Evolutionary conservation across 2,329 filamentous ascomycete genomes (phyloP), one percentile per base, ranked within the genome.

Genomic region (Ophiostoma perfectum): DNA sequence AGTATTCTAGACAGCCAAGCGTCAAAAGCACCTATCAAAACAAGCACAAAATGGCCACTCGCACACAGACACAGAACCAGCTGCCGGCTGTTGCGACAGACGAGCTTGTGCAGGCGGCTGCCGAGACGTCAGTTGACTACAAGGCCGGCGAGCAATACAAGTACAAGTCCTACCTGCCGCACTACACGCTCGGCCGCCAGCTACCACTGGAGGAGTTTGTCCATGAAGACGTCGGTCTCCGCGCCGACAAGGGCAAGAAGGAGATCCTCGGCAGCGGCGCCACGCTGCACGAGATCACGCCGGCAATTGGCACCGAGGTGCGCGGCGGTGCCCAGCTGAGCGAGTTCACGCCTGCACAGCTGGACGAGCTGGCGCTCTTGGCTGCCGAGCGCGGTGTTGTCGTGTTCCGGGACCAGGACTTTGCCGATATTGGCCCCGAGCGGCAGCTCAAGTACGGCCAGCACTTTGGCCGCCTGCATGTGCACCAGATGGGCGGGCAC

Each of bases 401-500:
- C 16, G 41, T 70, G 8, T 69, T 70, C 36, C 76, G 77, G 9
- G 74, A 77, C 63, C 81, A 82, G 68, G 78, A 81, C 70, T 77
- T 70, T 67, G 69, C 73, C 66, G 70, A 70, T 44, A 70, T 69
- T 63, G 71, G 71, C 1, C 79, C 74, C 0, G 77, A 77, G 49
- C 71, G 76, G 7, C 78, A 81, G 68, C 77, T 79, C 6, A 73
- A 76, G 18, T 73, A 82, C 2, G 81, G 81, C 64, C 76, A 79
- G 69, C 78, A 82, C 73, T 82, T 80, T 71, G 80, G 80, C 9
- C 74, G 74, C 4, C 73, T 81, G 39, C 79, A 81, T 67, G 76
- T 75, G n/a, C 80, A 81, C 70, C 79, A 80, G 39, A 81, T 81
- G 66, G 75, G 77, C 49, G 80, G 79, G 0, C 81, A 78, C 65